These are phyloP conservation scores for Pythium pyrilobum DNA, from an alignment of 352 stramenopile species.

Conservation along the genomic window DNA sequence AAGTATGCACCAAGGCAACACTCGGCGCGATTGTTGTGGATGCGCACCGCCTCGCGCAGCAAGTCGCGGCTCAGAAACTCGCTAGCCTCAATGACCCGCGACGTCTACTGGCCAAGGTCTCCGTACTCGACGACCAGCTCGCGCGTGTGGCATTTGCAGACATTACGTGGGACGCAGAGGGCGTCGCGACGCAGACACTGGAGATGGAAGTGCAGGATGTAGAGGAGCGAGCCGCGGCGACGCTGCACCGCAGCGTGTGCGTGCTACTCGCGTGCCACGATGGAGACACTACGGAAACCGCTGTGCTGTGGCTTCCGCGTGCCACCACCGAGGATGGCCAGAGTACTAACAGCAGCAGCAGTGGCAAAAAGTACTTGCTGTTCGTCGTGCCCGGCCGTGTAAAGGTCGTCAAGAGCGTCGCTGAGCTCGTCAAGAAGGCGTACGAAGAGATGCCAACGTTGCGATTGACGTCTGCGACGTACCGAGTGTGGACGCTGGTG, in stretches of 20 bases:
- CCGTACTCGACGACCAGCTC: slow-evolving; percentile 6
- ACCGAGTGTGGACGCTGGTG: slow-evolving; percentile 37
- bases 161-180: slow-evolving; percentile 57
- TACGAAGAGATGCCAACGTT: slow-evolving; percentile 37
- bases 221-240: slow-evolving; percentile 24
- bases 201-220: slow-evolving; percentile 61
- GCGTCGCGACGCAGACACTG: slow-evolving; percentile 34
- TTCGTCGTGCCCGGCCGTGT: slow-evolving; percentile 60
- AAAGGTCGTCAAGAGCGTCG: slow-evolving; percentile 56
- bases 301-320: slow-evolving; percentile 39
- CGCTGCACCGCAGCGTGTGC: slow-evolving; percentile 22
- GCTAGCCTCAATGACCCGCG: neutral
- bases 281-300: slow-evolving; percentile 11
- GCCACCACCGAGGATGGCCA: neutral
- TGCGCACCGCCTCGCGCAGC: slow-evolving; percentile 46
- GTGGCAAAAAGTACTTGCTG: slow-evolving; percentile 29
- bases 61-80: slow-evolving; percentile 14
- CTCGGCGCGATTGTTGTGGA: slow-evolving; percentile 51
- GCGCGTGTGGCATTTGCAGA: slow-evolving; percentile 30
- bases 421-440: slow-evolving; percentile 45
- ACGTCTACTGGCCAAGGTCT: neutral
- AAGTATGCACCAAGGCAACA: slow-evolving; percentile 41
- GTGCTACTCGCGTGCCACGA: slow-evolving; percentile 24
- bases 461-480: slow-evolving; percentile 18
- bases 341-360: neutral